phyloP scores from a whole-genome alignment of 805 yeast genomes.

The Candida ficus region DNA sequence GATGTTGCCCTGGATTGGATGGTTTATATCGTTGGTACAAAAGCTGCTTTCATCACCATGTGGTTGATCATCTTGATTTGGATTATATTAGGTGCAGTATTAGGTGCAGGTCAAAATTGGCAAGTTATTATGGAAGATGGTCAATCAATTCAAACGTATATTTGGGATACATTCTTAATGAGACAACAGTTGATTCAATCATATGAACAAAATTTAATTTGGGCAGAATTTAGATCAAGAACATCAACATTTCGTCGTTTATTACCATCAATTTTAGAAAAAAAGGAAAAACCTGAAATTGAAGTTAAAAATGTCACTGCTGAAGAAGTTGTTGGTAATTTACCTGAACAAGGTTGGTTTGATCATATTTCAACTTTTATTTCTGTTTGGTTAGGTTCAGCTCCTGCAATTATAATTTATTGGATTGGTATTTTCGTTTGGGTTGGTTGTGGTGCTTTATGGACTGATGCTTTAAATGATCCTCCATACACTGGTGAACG shows the following conservation, averaged over 20 bases:
- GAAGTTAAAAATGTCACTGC: neutral
- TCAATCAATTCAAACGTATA: conserved; percentile 10
- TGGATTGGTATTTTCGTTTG: conserved; percentile 10
- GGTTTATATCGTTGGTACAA: conserved; percentile 8
- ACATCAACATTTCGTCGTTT: conserved; percentile 5
- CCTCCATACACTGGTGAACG: conserved; percentile 10
- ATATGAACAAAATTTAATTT: conserved; percentile 6
- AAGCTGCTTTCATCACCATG: conserved; percentile 4
- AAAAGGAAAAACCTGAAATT: neutral
- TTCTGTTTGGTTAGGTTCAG: conserved; percentile 5
- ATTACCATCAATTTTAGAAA: neutral
- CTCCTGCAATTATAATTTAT: conserved; percentile 6
- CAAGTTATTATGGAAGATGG: conserved; percentile 10
- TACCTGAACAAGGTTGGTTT: conserved; percentile 7
- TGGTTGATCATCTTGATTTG: conserved; percentile 5
- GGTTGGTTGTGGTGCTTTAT: conserved; percentile 11
- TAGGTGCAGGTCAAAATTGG: conserved; percentile 5
- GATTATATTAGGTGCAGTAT: conserved; percentile 4
- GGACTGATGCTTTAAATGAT: conserved; percentile 6
- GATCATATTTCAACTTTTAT: conserved; percentile 3
- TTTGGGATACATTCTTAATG: conserved; percentile 10
- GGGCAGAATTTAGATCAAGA: conserved; percentile 9
- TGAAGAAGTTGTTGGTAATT: conserved; percentile 1
- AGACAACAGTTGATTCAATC: conserved; percentile 11
- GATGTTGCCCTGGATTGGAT: conserved; percentile 8